These are phyloP conservation scores for Cutaneotrichosporon sp. DNA, from an alignment of 1,284 basidiomycete genomes.

Conservation along the genomic window DNA sequence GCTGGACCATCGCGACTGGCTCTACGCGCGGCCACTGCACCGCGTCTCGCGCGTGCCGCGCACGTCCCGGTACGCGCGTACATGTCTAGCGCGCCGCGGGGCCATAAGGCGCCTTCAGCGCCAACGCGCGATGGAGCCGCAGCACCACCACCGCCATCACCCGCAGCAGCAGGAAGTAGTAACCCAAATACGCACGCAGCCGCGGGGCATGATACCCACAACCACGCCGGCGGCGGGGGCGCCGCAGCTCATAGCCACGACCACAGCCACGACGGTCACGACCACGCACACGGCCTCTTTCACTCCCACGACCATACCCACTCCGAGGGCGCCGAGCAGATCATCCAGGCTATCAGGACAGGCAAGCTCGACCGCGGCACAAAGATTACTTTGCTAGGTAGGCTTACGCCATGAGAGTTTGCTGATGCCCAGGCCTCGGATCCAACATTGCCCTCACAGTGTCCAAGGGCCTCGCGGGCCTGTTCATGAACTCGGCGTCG, in stretches of 20 bases:
- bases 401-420: slow-evolving; percentile 2
- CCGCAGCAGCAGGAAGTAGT: no score
- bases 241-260: not conserved
- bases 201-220: no score
- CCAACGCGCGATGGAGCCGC: no score
- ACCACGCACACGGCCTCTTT: slow-evolving; percentile 54
- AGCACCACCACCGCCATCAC: no score
- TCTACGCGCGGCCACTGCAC: no score
- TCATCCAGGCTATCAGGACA: slow-evolving; percentile 59
- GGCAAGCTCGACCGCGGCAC: slow-evolving; percentile 75
- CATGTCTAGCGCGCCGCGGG: no score
- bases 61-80: no score
- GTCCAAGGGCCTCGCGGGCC: slow-evolving; percentile 78
- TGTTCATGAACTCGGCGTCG: slow-evolving; percentile 78
- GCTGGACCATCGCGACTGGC: no score
- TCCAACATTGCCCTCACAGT: slow-evolving; percentile 77
- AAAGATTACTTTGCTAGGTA: slow-evolving; percentile 66
- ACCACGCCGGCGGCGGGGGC: not conserved
- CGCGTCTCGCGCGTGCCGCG: no score
- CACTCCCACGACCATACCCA: slow-evolving; percentile 52
- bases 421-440: slow-evolving; percentile 59
- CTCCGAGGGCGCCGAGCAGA: slow-evolving; percentile 62
- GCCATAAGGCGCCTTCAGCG: no score
- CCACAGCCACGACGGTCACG: slow-evolving; percentile 51
- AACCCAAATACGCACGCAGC: no score